Base-by-base conservation (phyloP, 2,329 filamentous ascomycete species). In the Clonostachys rosea region DNA sequence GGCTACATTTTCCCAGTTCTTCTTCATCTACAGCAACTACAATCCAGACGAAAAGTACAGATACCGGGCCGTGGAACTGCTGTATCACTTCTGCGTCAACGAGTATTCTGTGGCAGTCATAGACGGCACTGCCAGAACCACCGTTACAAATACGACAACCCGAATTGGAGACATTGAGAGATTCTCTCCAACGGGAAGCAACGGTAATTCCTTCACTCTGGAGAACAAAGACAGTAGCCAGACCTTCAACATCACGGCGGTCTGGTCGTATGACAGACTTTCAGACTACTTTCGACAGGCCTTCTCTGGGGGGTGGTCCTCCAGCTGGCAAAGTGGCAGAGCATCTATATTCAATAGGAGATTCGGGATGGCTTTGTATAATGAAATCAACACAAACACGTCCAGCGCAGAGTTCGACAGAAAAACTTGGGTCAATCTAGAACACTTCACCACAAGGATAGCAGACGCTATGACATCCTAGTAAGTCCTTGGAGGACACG, bases 1-100 rank as follows among this genome's bases (percentile, higher is more conserved):
- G 16, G 35, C 45, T 6, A 42, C 48, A 4, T 24, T 43, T 9
- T 50, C 48, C 11, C 45, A 47, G 17, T 50, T 42, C 41, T 44
- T 44, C 33, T 39, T 46, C 17, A 45, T 50, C 16, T 50, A 45
- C 45, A 47, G 24, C 14, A 42, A 44, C 17, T 30, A 34, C 5
- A 20, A 44, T 34, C 42, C 12, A 12, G 16, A 36, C 9, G 40
- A 42, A 16, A 36, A 34, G 16, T 39, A 41, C 24, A 37, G 42
- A 6, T 44, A 47, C 16, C 45, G 47, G 11, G 53, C 53, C 7
- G 40, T 42, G 5, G 52, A 54, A 37, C 18, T 50, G 1, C 43
- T 54, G 6, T 47, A 47, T 16, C 49, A 54, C n/a, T 45, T 52
- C 16, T 53, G 53, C 43, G 47, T 52, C 9, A 43, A 49, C 14